A percentile compares a stretch with the other conserved stretches of the same genome.
Conservation (phyloP, 2,329 filamentous ascomycete species). For the Madurella mycetomatis region DNA sequence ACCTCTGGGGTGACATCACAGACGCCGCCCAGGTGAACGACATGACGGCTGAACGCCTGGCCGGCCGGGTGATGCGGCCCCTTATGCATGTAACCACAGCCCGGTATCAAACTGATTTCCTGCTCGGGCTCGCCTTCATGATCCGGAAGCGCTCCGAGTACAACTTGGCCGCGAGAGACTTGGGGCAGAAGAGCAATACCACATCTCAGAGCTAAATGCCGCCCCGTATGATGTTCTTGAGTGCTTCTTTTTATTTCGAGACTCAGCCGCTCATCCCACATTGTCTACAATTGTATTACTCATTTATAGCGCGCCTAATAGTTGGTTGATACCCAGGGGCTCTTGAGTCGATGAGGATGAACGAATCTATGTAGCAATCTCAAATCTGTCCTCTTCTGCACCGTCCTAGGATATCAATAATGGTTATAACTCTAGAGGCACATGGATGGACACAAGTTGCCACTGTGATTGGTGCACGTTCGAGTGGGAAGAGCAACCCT, state of each 20-base stretch:
- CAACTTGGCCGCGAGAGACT: conserved; percentile 32
- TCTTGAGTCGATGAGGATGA: too few relatives aligned
- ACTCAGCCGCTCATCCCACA: too few relatives aligned
- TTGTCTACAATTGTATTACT: too few relatives aligned
- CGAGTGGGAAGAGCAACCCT: too few relatives aligned
- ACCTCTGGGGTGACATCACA: conserved; percentile 41
- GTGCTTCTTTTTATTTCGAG: neutral
- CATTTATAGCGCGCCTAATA: too few relatives aligned
- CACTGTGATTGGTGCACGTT: too few relatives aligned
- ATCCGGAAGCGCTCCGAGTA: conserved; percentile 42
- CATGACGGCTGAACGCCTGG: conserved; percentile 42
- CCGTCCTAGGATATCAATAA: too few relatives aligned
- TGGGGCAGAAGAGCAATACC: conserved; percentile 15
- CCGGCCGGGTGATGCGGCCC: conserved; percentile 36
- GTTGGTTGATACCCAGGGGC: too few relatives aligned
- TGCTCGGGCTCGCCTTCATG: conserved; percentile 42
- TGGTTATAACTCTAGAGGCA: too few relatives aligned
- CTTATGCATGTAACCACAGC: conserved; percentile 36
- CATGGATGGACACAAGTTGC: too few relatives aligned
- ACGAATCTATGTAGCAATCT: too few relatives aligned
- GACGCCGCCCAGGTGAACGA: conserved; percentile 37
- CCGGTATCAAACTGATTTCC: conserved; percentile 36
- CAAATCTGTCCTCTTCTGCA: too few relatives aligned
- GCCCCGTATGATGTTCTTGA: neutral
- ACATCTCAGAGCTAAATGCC: neutral